A percentile compares a stretch with the other conserved stretches of the same genome.
phyloP scores from a whole-genome alignment of 805 yeast species.

The Zygosaccharomyces kombuchaensis region DNA sequence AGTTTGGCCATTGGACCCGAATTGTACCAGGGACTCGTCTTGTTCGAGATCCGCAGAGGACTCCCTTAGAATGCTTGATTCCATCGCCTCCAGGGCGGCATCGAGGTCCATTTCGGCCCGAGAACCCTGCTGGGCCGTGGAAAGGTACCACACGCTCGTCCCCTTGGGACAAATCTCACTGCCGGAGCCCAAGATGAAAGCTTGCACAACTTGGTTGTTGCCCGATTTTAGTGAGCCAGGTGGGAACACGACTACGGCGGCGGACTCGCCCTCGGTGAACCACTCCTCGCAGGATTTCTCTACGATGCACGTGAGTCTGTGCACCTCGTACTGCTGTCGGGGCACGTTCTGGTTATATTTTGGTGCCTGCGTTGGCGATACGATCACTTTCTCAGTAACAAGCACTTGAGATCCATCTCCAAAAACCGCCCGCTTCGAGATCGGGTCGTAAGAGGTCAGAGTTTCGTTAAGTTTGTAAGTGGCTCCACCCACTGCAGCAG shows the following conservation, averaged over 20 bases:
- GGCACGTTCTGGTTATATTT: slow-evolving; percentile 40
- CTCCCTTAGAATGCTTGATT: slow-evolving; percentile 75
- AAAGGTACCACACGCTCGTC: slow-evolving; percentile 85
- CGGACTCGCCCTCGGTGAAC: slow-evolving; percentile 80
- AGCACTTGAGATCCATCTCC: slow-evolving; percentile 70
- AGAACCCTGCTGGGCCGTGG: slow-evolving; percentile 66
- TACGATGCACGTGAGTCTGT: slow-evolving; percentile 77
- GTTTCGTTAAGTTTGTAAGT: slow-evolving; percentile 79
- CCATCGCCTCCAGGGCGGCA: slow-evolving; percentile 75
- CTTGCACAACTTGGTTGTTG: slow-evolving; percentile 77
- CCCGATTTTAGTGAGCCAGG: slow-evolving; percentile 66
- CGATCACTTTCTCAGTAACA: slow-evolving; percentile 73
- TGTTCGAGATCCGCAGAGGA: slow-evolving; percentile 53
- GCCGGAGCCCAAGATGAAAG: slow-evolving; percentile 79
- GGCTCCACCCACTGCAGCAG: slow-evolving; percentile 97
- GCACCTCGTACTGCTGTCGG: slow-evolving; percentile 50
- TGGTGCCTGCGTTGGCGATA: slow-evolving; percentile 68
- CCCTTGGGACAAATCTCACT: slow-evolving; percentile 84
- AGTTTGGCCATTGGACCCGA: slow-evolving; percentile 57
- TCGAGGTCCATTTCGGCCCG: slow-evolving; percentile 75
- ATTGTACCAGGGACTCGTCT: slow-evolving; percentile 53
- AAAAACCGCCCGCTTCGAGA: slow-evolving; percentile 61
- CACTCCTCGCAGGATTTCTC: slow-evolving; percentile 86
- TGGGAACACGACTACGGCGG: slow-evolving; percentile 90
- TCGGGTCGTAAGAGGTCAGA: slow-evolving; percentile 61